Evolutionary conservation across 768 basidiomycete species (phyloP), one percentile per base, ranked within the genome.

Genomic region (Pleurotus eryngii): DNA sequence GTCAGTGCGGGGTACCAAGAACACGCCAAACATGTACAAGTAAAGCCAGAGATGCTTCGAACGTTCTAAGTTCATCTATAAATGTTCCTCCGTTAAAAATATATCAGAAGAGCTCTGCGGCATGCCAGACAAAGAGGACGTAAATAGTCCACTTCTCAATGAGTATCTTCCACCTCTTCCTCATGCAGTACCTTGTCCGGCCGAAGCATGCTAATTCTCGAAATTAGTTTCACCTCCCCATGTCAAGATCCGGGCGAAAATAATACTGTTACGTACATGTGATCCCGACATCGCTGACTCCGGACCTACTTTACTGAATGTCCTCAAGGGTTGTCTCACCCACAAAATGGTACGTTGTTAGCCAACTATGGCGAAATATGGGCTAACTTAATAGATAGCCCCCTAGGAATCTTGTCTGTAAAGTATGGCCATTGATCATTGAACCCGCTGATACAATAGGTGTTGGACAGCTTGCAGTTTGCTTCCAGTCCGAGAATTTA

Each of bases 211-310:
- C 43, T 54, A n/a, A 35, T 49, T 27, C 27, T 26, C 17, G 47
- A 49, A 24, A n/a, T 49, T 15, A 49, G 14, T 17, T 30, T 27
- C 17, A 7, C 51, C 37, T 54, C 12, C 20, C 39, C 51, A 24
- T 54, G 39, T 40, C 51, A 39, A 54, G 51, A 54, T 54, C 51
- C 51, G 51, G 20, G 39, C 37, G 24, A 50, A 42, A 54, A 54
- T 38, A 54, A 54, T 22, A 54, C 24, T 18, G 17, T 54, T 54
- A 54, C 51, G 51, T 54, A 54, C 51, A 54, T 54, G 51, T 54
- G 51, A 54, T 54, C 51, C 20, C 37, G n/a, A 24, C 51, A 54
- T 54, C 51, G 51, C 39, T 54, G 18, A 38, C 43, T 54, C 51
- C 42, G 38, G 51, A 40, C 11, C 51, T 14, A 22, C 42, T 50